Evolutionary conservation across 306 rosid species (phyloP).

Genomic region (Vigna angularis): DNA sequence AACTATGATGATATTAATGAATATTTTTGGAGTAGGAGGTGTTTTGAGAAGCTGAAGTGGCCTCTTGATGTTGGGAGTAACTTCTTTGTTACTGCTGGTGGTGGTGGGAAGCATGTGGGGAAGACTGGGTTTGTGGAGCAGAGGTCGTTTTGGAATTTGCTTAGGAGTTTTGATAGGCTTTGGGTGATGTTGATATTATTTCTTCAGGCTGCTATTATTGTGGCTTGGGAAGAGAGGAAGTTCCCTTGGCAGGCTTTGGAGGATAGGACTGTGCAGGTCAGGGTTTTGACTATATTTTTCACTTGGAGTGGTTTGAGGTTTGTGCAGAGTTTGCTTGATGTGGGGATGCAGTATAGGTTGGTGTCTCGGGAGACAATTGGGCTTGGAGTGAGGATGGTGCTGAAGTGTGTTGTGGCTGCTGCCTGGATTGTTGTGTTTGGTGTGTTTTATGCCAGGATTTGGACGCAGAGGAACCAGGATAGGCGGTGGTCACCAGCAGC

Average conservation of each 20-base stretch:
- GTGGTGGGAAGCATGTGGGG: conserved; percentile 74
- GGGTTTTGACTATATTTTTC: conserved; percentile 71
- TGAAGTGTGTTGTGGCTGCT: conserved; percentile 80
- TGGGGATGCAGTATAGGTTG: conserved; percentile 80
- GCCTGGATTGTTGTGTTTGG: conserved; percentile 74
- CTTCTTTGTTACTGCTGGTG: conserved; percentile 66
- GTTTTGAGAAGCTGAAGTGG: conserved; percentile 93
- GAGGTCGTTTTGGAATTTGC: conserved; percentile 92
- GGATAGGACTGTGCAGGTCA: conserved; percentile 66
- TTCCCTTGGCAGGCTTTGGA: conserved; percentile 76
- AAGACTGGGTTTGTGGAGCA: conserved; percentile 98
- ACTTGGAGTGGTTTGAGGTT: conserved; percentile 91
- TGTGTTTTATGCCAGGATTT: conserved; percentile 78
- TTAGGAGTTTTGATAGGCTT: conserved; percentile 84
- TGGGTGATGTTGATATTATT: conserved; percentile 88
- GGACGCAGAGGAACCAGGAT: conserved; percentile 74
- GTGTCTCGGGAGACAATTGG: conserved; percentile 82
- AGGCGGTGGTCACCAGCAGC: conserved; percentile 71
- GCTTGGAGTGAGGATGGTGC: conserved; percentile 80
- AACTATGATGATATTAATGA: conserved; percentile 95
- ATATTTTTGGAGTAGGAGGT: conserved; percentile 89
- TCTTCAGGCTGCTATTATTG: conserved; percentile 87
- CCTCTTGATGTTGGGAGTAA: conserved; percentile 80
- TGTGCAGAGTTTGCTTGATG: conserved; percentile 79
- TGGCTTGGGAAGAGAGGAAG: conserved; percentile 74